These are phyloP conservation scores for Aspergillus conjunctus DNA, from an alignment of 495 filamentous ascomycete species.

Conservation along the genomic window DNA sequence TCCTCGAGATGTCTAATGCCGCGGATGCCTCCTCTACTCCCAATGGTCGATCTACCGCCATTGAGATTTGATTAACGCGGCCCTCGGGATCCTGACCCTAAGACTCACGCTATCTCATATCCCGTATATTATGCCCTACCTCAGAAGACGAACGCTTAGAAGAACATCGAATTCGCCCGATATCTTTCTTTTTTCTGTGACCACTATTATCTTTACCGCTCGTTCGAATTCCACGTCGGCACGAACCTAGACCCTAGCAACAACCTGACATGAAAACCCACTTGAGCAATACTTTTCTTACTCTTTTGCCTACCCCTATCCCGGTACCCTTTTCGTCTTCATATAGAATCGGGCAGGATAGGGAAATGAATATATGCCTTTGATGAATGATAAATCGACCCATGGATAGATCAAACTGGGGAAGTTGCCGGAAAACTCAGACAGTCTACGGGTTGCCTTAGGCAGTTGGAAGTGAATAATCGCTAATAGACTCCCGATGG, in stretches of 20 bases:
- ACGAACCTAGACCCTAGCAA: no score
- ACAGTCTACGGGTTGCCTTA: neutral
- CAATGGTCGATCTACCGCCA: constrained; percentile 40
- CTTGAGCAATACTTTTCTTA: no score
- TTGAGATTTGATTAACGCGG: constrained; percentile 43
- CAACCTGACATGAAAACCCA: no score
- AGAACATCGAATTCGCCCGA: no score
- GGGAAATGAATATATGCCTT: neutral
- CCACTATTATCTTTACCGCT: no score
- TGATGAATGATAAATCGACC: neutral
- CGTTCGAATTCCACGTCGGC: no score
- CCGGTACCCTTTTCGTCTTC: neutral
- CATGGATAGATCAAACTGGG: neutral
- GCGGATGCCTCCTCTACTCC: constrained; percentile 24
- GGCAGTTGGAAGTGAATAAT: no score
- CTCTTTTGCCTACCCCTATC: neutral
- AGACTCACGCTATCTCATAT: neutral
- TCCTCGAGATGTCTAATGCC: constrained; percentile 60
- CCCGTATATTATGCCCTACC: neutral
- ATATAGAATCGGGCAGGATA: neutral
- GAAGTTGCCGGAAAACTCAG: neutral
- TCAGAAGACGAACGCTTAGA: no score
- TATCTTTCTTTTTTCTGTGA: no score
- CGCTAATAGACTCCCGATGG: no score
- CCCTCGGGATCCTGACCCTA: neutral